Percentiles rank a stretch among this genome's conserved stretches.
phyloP scores from a whole-genome alignment of 2,329 filamentous ascomycete genomes.

The Fusarium armeniacum region DNA sequence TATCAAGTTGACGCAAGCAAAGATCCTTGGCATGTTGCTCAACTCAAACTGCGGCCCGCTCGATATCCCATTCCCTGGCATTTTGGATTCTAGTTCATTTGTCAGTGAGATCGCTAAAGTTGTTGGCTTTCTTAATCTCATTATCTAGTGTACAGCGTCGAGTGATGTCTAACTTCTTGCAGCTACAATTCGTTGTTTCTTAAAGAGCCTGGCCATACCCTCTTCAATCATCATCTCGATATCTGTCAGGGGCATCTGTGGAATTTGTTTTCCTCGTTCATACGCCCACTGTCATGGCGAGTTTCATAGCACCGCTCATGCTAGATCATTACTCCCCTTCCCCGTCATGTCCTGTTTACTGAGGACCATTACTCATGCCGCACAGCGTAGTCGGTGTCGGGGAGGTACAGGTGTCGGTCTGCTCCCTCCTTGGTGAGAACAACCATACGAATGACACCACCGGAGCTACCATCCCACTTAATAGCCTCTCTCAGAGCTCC shows the following conservation, averaged over 20 bases:
- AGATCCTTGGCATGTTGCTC: not conserved
- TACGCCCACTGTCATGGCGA: conserved; percentile 34
- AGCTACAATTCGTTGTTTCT: conserved; percentile 27
- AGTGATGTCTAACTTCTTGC: conserved; percentile 44
- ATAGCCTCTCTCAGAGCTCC: conserved; percentile 92
- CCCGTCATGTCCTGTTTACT: conserved; percentile 39
- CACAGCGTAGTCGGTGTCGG: conserved; percentile 87
- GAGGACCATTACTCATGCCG: conserved; percentile 68
- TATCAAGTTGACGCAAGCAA: conserved; percentile 1
- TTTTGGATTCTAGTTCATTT: conserved; percentile 20
- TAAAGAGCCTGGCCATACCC: conserved; percentile 24
- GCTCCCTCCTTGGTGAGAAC: conserved; percentile 92
- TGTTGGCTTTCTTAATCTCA: conserved; percentile 46
- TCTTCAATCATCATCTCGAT: conserved; percentile 23
- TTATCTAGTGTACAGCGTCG: conserved; percentile 52
- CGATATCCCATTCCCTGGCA: conserved; percentile 28
- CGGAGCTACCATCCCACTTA: conserved; percentile 99
- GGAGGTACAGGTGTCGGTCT: conserved; percentile 93
- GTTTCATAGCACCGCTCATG: conserved; percentile 33
- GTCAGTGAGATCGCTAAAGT: conserved; percentile 38
- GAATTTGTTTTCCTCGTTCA: conserved; percentile 21
- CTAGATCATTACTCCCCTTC: conserved; percentile 23
- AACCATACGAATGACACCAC: conserved; percentile 97
- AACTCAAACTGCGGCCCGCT: conserved; percentile 11
- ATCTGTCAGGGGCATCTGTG: conserved; percentile 13